phyloP scores from a whole-genome alignment of 2,329 filamentous ascomycete species.

The Aspergillus sp. region DNA sequence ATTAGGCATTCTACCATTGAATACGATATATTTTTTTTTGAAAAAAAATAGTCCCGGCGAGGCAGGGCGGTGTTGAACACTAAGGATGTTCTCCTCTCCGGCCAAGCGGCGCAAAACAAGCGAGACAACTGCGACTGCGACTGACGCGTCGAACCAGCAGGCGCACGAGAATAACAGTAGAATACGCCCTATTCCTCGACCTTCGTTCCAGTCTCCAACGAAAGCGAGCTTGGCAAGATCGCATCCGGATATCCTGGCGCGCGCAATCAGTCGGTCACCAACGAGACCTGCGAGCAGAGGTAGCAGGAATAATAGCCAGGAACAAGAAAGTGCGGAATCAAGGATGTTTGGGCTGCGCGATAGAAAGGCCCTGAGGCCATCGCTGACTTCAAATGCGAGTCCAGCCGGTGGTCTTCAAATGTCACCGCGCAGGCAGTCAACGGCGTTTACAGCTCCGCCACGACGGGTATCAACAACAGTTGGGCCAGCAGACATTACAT shows the following conservation, averaged over 20 bases:
- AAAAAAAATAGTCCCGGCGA: too few species aligned
- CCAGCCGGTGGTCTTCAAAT: conserved; percentile 14
- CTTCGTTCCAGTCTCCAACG: conserved; percentile 61
- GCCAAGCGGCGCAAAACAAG: conserved; percentile 59
- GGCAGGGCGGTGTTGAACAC: neutral
- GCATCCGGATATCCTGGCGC: conserved; percentile 51
- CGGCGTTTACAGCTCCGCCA: conserved; percentile 29
- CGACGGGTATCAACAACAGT: conserved; percentile 29
- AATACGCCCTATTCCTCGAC: conserved; percentile 31
- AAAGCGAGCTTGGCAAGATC: conserved; percentile 55
- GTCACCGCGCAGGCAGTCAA: conserved; percentile 21
- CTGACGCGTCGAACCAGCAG: conserved; percentile 31
- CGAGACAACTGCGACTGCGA: conserved; percentile 41
- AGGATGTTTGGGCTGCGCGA: conserved; percentile 26
- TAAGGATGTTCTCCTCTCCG: conserved; percentile 39
- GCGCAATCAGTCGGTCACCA: conserved; percentile 35
- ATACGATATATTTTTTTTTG: too few species aligned
- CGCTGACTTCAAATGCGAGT: conserved; percentile 21
- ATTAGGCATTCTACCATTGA: too few species aligned
- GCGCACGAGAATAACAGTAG: conserved; percentile 12
- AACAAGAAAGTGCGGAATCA: conserved; percentile 11
- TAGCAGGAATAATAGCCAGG: conserved; percentile 7
- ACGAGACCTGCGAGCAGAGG: conserved; percentile 18
- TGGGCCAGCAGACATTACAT: conserved; percentile 20
- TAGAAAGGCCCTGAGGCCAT: conserved; percentile 31